Base-by-base conservation (phyloP, 1,284 basidiomycete genomes). In the Ceratobasidium sp. region DNA sequence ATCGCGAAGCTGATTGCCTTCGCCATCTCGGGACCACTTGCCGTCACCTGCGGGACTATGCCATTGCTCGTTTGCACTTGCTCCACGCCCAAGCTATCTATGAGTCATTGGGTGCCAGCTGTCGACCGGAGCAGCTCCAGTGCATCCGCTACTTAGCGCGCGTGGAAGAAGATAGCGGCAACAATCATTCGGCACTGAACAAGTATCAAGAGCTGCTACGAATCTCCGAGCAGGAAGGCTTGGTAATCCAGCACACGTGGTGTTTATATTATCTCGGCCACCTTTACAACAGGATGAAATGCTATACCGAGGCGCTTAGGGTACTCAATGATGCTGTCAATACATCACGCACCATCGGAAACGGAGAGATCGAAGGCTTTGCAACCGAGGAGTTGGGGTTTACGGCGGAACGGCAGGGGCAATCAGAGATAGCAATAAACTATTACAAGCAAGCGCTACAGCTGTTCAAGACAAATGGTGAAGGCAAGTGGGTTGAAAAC, bases 301-400 rank as follows among this genome's bases (percentile, higher is more conserved):
- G 23, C 12, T 77, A 67, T 28, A 53, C 56, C 13, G 73, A 77
- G 10, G 73, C 73, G 18, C 51, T 46, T 13, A 67, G 42, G 26
- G 23, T 44, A 13, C 53, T 77, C 46, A 77, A 56, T n/a, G 51
- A 58, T 44, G 73, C 53, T 9, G 40, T 77, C 39, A 67, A 66
- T 5, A 58, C 20, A 23, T 66, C 73, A 12, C 28, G 53, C 28
- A 51, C 42, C 9, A 53, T 77, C 20, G 13, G 46, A 4, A 39
- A 77, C 28, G 39, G 33, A 15, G 73, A 77, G 49, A 67, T 77
- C 23, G 63, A 77, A 33, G 73, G 61, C 1, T 67, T 67, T 56
- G 73, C 73, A n/a, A 77, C 73, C 9, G 73, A 77, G 51, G 73
- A 77, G 10, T 44, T 26, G 33, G 73, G 73, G 13, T 67, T 58